phyloP scores from a whole-genome alignment of 371 early-diverging fungal genomes.

The Mucor mucedo region DNA sequence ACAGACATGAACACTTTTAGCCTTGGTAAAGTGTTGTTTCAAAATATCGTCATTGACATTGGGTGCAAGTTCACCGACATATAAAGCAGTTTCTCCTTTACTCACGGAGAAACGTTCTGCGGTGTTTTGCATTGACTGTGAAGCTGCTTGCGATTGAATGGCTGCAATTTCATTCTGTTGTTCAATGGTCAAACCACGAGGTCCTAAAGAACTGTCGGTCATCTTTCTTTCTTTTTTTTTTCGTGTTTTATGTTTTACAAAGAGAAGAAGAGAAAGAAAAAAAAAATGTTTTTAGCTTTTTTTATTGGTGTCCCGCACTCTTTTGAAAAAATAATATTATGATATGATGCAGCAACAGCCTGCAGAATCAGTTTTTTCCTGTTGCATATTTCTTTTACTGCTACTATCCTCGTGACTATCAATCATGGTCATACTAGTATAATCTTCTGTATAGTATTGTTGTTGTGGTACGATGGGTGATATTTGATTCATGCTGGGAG shows the following conservation, averaged over 20 bases:
- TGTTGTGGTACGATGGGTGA: not conserved
- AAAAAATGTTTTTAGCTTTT: not conserved
- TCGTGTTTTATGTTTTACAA: not conserved
- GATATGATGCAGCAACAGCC: slow-evolving; percentile 17
- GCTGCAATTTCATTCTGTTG: slow-evolving; percentile 48
- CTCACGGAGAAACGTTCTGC: slow-evolving; percentile 18
- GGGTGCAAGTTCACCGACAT: slow-evolving; percentile 90
- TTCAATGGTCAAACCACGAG: slow-evolving; percentile 39
- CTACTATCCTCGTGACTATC: slow-evolving; percentile 2
- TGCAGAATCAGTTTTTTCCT: not conserved
- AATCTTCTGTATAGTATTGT: slow-evolving; percentile 10
- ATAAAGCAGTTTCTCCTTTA: slow-evolving; percentile 70
- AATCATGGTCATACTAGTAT: not conserved
- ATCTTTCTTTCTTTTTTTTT: not conserved
- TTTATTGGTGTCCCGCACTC: not conserved
- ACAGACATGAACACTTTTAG: slow-evolving; percentile 95
- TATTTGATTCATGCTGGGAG: not conserved
- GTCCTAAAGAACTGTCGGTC: slow-evolving; percentile 20
- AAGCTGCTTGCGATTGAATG: slow-evolving; percentile 43
- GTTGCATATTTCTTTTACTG: slow-evolving; percentile 4
- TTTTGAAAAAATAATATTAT: not conserved
- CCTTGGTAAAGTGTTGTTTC: slow-evolving; percentile 88
- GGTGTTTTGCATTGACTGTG: slow-evolving; percentile 14
- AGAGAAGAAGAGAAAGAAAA: slow-evolving; percentile 1
- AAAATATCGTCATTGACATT: slow-evolving; percentile 92